phyloP scores from a whole-genome alignment of 2,329 filamentous ascomycete species.

The Lachnellula subtilissima region DNA sequence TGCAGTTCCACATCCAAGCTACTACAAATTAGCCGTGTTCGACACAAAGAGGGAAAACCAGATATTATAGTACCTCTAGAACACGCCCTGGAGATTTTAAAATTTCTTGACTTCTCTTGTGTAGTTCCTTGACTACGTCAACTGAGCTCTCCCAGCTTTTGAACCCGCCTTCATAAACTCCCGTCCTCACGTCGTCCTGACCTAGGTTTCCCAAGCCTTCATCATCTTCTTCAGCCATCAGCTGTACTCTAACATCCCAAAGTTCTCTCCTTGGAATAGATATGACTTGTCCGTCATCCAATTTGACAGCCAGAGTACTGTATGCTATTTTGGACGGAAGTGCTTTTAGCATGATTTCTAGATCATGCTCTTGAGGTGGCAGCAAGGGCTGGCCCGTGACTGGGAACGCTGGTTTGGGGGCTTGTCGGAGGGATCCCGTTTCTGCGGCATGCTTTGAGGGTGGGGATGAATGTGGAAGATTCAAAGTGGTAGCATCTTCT shows the following conservation, averaged over 20 bases:
- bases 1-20: slow-evolving; percentile 76
- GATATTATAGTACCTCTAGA: slow-evolving; percentile 26
- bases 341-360: slow-evolving; percentile 47
- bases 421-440: slow-evolving; percentile 26
- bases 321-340: slow-evolving; percentile 74
- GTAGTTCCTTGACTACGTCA: slow-evolving; percentile 63
- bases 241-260: slow-evolving; percentile 75
- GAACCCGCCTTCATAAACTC: slow-evolving; percentile 81
- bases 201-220: slow-evolving; percentile 49
- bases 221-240: slow-evolving; percentile 68
- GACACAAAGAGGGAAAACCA: not conserved
- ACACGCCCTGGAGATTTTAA: slow-evolving; percentile 15
- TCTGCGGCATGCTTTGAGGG: slow-evolving; percentile 29
- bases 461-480: slow-evolving; percentile 2
- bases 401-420: slow-evolving; percentile 48
- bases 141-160: slow-evolving; percentile 88
- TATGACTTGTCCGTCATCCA: slow-evolving; percentile 51
- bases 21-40: slow-evolving; percentile 10
- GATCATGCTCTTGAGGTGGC: slow-evolving; percentile 46
- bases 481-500: slow-evolving; percentile 30
- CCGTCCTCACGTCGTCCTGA: slow-evolving; percentile 70
- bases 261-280: slow-evolving; percentile 68
- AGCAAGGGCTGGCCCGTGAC: slow-evolving; percentile 57
- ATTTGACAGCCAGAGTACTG: slow-evolving; percentile 53
- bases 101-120: slow-evolving; percentile 12